phyloP scores from a whole-genome alignment of 495 filamentous ascomycete species.

The Podospora sp. region DNA sequence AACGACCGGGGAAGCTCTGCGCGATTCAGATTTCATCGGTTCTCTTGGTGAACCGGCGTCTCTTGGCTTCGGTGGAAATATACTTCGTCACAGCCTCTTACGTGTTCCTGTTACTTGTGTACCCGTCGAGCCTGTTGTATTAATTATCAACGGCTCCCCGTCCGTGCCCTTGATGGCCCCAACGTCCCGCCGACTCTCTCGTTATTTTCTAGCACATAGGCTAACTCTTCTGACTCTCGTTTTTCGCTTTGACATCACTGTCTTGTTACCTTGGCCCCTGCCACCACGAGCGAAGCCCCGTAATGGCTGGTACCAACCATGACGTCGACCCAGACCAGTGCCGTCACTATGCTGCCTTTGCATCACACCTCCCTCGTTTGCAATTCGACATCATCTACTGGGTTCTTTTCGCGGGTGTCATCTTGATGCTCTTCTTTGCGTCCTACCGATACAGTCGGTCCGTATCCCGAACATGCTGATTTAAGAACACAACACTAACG shows the following conservation, averaged over 20 bases:
- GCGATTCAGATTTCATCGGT: slow-evolving; percentile 24
- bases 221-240: background rate
- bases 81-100: slow-evolving; percentile 25
- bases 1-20: background rate
- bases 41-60: slow-evolving; percentile 10
- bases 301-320: slow-evolving; percentile 43
- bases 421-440: slow-evolving; percentile 42
- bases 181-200: background rate
- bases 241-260: background rate
- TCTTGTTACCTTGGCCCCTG: background rate
- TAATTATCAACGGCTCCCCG: slow-evolving; percentile 11
- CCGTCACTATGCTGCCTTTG: slow-evolving; percentile 49
- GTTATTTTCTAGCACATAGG: background rate
- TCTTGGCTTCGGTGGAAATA: slow-evolving; percentile 17
- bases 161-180: background rate
- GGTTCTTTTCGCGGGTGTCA: slow-evolving; percentile 45
- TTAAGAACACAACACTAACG: background rate
- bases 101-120: slow-evolving; percentile 8
- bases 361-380: slow-evolving; percentile 39
- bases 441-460: slow-evolving; percentile 48
- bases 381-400: slow-evolving; percentile 53
- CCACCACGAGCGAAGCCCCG: slow-evolving; percentile 1
- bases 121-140: slow-evolving; percentile 15
- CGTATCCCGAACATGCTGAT: background rate
- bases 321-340: slow-evolving; percentile 40